These are phyloP conservation scores for Didymella arachidicola DNA, from an alignment of 2,329 filamentous ascomycete species.

Conservation along the genomic window DNA sequence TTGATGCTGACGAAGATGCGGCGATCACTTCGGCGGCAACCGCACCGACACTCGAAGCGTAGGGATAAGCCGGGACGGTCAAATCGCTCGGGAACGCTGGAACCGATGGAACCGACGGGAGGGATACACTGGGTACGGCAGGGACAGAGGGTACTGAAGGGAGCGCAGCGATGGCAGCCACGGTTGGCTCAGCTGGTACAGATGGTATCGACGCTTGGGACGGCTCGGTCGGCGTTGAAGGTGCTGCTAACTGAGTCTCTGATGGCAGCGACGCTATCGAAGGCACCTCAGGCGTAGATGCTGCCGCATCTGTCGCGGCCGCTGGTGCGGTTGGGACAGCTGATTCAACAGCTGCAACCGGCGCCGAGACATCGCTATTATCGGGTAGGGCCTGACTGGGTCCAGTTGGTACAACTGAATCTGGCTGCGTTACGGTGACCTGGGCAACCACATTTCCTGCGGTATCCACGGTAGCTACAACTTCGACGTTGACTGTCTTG, in stretches of 20 bases:
- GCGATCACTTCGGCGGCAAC: constrained; percentile 19
- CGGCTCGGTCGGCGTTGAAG: neutral
- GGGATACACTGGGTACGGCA: constrained; percentile 15
- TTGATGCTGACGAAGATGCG: constrained; percentile 21
- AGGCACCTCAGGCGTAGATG: constrained; percentile 7
- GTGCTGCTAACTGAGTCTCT: constrained; percentile 4
- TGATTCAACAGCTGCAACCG: neutral
- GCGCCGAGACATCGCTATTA: constrained; percentile 2
- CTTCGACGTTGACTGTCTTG: constrained; percentile 42
- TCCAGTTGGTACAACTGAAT: constrained; percentile 14
- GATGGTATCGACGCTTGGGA: neutral
- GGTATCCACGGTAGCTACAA: constrained; percentile 41
- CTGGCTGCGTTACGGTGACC: constrained; percentile 34
- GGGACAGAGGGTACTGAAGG: constrained; percentile 28
- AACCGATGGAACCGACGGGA: constrained; percentile 31
- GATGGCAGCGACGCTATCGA: constrained; percentile 7
- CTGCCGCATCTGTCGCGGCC: constrained; percentile 16
- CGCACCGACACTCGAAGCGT: constrained; percentile 30
- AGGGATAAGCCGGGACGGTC: constrained; percentile 47
- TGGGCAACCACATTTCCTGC: constrained; percentile 39
- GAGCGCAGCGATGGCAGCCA: constrained; percentile 1
- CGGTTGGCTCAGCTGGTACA: constrained; percentile 3
- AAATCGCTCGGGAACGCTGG: constrained; percentile 46
- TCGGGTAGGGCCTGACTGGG: constrained; percentile 1
- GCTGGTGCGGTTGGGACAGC: constrained; percentile 3